Conservation (phyloP, 2,329 filamentous ascomycete species). For the Capronia americana region DNA sequence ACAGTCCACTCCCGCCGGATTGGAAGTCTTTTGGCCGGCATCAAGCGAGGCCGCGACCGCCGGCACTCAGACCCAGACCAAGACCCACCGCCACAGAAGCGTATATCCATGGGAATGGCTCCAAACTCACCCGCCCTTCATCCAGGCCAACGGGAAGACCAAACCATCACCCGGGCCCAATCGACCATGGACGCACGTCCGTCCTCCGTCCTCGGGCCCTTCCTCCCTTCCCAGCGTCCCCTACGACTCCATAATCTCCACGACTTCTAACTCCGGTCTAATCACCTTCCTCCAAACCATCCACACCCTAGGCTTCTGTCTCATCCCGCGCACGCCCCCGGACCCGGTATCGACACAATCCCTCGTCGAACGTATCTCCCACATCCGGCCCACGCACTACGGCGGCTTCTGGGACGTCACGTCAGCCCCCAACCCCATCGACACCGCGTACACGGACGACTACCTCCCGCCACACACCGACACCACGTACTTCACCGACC, state of each 20-base stretch:
- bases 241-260: slow-evolving; percentile 64
- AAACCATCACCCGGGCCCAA: slow-evolving; percentile 1
- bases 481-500: slow-evolving; percentile 94
- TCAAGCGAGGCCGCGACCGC: slow-evolving; percentile 1
- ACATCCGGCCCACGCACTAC: slow-evolving; percentile 90
- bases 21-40: slow-evolving; percentile 33
- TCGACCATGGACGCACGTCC: slow-evolving; percentile 31
- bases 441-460: slow-evolving; percentile 89
- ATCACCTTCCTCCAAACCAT: slow-evolving; percentile 34
- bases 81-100: slow-evolving; percentile 64
- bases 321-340: slow-evolving; percentile 35
- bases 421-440: slow-evolving; percentile 83
- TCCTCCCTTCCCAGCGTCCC: slow-evolving; percentile 48
- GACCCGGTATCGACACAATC: slow-evolving; percentile 71
- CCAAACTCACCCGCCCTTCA: slow-evolving; percentile 50
- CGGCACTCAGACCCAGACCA: slow-evolving; percentile 37
- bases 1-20: slow-evolving; percentile 22
- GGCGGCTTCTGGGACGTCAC: slow-evolving; percentile 89
- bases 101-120: slow-evolving; percentile 71
- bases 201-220: slow-evolving; percentile 11
- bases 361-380: slow-evolving; percentile 81
- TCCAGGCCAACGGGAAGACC: slow-evolving; percentile 38
- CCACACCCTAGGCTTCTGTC: slow-evolving; percentile 35
- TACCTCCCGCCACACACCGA: slow-evolving; percentile 87
- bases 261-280: slow-evolving; percentile 52